Evolutionary conservation across 2,329 filamentous ascomycete species (phyloP).

Genomic region (Fusarium sp.): DNA sequence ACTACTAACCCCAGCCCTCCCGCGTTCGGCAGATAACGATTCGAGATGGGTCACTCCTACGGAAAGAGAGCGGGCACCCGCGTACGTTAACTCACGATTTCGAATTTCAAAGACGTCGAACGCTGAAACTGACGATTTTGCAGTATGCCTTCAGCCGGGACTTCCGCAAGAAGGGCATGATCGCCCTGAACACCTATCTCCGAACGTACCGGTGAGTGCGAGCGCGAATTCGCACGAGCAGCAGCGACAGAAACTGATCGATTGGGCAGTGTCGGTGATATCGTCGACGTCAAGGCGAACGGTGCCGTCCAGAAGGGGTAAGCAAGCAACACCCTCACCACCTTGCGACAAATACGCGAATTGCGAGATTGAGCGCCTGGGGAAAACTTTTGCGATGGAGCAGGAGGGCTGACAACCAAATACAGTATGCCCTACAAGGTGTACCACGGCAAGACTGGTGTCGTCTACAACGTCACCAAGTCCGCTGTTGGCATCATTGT

Average conservation of each 20-base stretch:
- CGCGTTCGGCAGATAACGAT: slow-evolving; percentile 60
- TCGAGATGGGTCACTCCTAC: slow-evolving; percentile 87
- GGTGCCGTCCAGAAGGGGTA: slow-evolving; percentile 98
- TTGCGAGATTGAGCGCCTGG: slow-evolving; percentile 28
- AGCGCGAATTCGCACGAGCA: background rate
- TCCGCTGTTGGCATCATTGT: slow-evolving; percentile 97
- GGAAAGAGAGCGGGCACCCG: slow-evolving; percentile 90
- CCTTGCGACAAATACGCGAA: slow-evolving; percentile 32
- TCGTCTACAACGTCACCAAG: slow-evolving; percentile 99
- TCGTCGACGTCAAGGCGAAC: slow-evolving; percentile 98
- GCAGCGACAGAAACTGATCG: slow-evolving; percentile 56
- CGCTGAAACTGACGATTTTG: slow-evolving; percentile 47
- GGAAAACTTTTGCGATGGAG: slow-evolving; percentile 10
- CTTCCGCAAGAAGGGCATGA: slow-evolving; percentile 96
- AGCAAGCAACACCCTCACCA: slow-evolving; percentile 57
- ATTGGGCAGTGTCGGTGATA: slow-evolving; percentile 85
- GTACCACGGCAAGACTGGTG: slow-evolving; percentile 99
- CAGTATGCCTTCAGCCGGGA: slow-evolving; percentile 92
- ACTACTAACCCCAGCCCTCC: slow-evolving; percentile 56
- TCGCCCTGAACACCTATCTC: slow-evolving; percentile 94
- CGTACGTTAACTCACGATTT: slow-evolving; percentile 64
- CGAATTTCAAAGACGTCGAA: slow-evolving; percentile 36
- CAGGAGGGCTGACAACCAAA: slow-evolving; percentile 50
- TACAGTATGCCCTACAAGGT: slow-evolving; percentile 97
- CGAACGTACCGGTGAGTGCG: slow-evolving; percentile 82